Conservation (phyloP, 1,284 basidiomycete genomes). For the Sporisorium scitamineum region DNA sequence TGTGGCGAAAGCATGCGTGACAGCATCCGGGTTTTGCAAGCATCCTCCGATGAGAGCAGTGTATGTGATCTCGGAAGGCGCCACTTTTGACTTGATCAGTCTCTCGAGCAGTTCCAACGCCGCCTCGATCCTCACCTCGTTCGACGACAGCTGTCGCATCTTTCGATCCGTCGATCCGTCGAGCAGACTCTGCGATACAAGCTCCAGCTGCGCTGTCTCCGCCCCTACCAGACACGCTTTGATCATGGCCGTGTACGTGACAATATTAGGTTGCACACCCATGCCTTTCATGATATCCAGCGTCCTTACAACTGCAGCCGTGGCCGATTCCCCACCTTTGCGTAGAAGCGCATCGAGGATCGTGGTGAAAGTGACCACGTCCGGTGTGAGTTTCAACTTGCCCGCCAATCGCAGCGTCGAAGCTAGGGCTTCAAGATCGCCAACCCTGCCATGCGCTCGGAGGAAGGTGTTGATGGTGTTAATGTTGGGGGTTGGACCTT, state of each 20-base stretch:
- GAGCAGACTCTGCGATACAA: conserved; percentile 21
- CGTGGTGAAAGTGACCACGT: conserved; percentile 63
- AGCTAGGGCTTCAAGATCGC: conserved; percentile 42
- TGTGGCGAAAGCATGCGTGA: conserved; percentile 24
- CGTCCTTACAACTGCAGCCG: conserved; percentile 38
- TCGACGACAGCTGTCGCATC: neutral
- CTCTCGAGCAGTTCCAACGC: conserved; percentile 57
- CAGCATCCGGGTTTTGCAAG: conserved; percentile 31
- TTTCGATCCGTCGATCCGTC: conserved; percentile 7
- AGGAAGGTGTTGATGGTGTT: conserved; percentile 61
- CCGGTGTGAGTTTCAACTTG: conserved; percentile 42
- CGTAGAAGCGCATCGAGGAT: conserved; percentile 60
- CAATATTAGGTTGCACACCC: conserved; percentile 51
- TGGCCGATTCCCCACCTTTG: conserved; percentile 40
- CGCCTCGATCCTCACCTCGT: conserved; percentile 40
- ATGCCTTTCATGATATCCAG: conserved; percentile 54
- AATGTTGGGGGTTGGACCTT: conserved; percentile 54
- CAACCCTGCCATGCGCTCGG: conserved; percentile 46
- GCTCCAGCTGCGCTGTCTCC: conserved; percentile 30
- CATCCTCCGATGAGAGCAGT: conserved; percentile 48
- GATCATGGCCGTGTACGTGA: conserved; percentile 64
- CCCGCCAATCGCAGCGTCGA: conserved; percentile 43
- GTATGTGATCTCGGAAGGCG: conserved; percentile 58
- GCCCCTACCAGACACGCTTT: conserved; percentile 55
- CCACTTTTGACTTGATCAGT: conserved; percentile 53